Conservation (phyloP, 2,329 filamentous ascomycete genomes). For the Pseudogymnoascus sp. region DNA sequence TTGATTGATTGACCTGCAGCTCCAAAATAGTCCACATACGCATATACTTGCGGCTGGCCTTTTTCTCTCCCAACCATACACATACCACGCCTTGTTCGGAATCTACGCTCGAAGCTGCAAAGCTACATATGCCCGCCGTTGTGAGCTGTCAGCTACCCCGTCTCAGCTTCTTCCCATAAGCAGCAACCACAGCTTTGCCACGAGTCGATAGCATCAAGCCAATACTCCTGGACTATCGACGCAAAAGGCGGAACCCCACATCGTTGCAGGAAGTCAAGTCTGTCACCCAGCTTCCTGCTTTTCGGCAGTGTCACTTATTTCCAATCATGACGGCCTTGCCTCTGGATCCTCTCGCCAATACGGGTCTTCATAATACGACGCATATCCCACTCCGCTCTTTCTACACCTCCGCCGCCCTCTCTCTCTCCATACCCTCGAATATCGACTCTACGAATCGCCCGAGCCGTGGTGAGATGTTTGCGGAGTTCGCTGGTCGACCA, state of each 20-base stretch:
- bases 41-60: neutral
- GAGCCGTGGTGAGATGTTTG: neutral
- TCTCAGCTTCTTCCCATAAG: neutral
- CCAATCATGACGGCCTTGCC: neutral
- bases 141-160: conserved; percentile 5
- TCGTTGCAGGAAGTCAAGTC: conserved; percentile 1
- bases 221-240: neutral
- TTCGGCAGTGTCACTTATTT: neutral
- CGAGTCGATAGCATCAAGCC: neutral
- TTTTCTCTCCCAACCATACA: neutral
- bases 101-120: neutral
- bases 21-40: neutral
- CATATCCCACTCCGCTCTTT: neutral
- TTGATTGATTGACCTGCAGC: neutral
- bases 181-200: neutral
- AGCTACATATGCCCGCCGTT: neutral
- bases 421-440: neutral
- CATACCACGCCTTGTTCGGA: neutral
- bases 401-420: neutral
- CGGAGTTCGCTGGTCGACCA: conserved; percentile 7
- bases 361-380: conserved; percentile 9
- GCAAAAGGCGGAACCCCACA: neutral
- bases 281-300: neutral
- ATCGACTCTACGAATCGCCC: neutral
- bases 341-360: neutral